phyloP scores from a whole-genome alignment of 2,329 filamentous ascomycete species.

The Neofusicoccum kwambonambiense region DNA sequence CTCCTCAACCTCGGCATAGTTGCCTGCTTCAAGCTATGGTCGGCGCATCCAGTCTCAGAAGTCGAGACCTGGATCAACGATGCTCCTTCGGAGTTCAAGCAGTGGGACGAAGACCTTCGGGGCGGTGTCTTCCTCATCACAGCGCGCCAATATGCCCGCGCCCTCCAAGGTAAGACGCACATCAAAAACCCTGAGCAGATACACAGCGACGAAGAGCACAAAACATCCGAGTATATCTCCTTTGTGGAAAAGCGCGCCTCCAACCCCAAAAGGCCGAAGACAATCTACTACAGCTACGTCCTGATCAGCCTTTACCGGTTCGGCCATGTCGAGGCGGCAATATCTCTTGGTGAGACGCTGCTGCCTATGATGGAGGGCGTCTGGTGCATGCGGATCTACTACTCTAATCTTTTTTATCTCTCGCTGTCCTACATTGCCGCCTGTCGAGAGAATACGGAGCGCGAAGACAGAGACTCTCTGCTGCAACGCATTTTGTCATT shows the following conservation, averaged over 20 bases:
- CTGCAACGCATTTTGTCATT: conserved; percentile 56
- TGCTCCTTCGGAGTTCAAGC: conserved; percentile 69
- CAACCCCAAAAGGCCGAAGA: conserved; percentile 63
- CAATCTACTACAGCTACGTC: conserved; percentile 64
- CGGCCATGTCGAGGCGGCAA: conserved; percentile 43
- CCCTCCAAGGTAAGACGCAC: conserved; percentile 72
- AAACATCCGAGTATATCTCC: conserved; percentile 55
- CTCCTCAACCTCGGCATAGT: conserved; percentile 70
- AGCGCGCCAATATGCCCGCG: conserved; percentile 64
- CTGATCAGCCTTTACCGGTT: conserved; percentile 44
- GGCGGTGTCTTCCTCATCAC: conserved; percentile 69
- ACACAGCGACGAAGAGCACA: conserved; percentile 68
- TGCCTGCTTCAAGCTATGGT: conserved; percentile 66
- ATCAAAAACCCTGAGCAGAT: conserved; percentile 53
- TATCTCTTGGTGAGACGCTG: conserved; percentile 43
- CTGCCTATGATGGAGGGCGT: conserved; percentile 42
- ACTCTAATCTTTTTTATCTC: conserved; percentile 44
- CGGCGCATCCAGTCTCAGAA: conserved; percentile 66
- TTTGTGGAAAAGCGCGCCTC: conserved; percentile 47
- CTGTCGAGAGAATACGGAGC: conserved; percentile 37
- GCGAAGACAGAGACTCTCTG: conserved; percentile 46
- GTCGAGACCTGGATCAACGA: conserved; percentile 70
- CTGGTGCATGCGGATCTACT: conserved; percentile 45
- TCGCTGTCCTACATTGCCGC: conserved; percentile 42
- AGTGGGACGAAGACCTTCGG: conserved; percentile 69